Conservation (phyloP, 2,329 filamentous ascomycete genomes). For the Xylaria sp. region DNA sequence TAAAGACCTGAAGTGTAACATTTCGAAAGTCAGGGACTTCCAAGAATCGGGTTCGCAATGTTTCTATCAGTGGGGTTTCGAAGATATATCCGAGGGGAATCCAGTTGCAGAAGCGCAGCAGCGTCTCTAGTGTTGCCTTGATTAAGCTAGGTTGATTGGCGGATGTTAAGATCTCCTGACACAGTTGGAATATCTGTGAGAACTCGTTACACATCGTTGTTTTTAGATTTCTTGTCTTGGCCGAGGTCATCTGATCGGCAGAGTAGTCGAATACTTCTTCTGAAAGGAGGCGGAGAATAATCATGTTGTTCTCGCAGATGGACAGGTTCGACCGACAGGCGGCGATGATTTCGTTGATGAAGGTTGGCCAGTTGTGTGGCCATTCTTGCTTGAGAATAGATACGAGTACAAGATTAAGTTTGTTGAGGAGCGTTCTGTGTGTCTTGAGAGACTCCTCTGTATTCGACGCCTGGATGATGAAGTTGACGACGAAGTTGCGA, state of each 20-base stretch:
- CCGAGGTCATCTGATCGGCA: constrained; percentile 98
- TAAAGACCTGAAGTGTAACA: constrained; percentile 94
- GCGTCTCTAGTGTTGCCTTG: constrained; percentile 95
- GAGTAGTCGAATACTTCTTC: constrained; percentile 99
- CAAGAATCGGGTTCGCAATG: constrained; percentile 89
- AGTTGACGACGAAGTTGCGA: constrained; percentile 98
- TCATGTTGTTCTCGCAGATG: constrained; percentile 99
- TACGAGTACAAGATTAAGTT: constrained; percentile 96
- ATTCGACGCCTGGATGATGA: constrained; percentile 93
- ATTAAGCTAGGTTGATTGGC: constrained; percentile 89
- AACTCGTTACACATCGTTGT: constrained; percentile 99
- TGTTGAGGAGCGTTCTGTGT: constrained; percentile 93
- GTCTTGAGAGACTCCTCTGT: constrained; percentile 87
- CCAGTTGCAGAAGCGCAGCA: constrained; percentile 98
- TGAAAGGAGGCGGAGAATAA: constrained; percentile 91
- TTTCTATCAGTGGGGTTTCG: constrained; percentile 96
- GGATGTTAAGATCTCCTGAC: constrained; percentile 91
- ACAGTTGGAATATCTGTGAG: constrained; percentile 97
- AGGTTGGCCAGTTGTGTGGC: constrained; percentile 99
- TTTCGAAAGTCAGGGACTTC: constrained; percentile 96
- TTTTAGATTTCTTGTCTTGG: constrained; percentile 95
- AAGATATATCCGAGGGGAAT: constrained; percentile 99
- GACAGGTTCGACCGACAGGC: constrained; percentile 95
- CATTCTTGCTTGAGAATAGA: constrained; percentile 99
- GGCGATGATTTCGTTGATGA: constrained; percentile 99